Evolutionary conservation across 2,329 filamentous ascomycete species (phyloP).

Genomic region (Phialophora chinensis): DNA sequence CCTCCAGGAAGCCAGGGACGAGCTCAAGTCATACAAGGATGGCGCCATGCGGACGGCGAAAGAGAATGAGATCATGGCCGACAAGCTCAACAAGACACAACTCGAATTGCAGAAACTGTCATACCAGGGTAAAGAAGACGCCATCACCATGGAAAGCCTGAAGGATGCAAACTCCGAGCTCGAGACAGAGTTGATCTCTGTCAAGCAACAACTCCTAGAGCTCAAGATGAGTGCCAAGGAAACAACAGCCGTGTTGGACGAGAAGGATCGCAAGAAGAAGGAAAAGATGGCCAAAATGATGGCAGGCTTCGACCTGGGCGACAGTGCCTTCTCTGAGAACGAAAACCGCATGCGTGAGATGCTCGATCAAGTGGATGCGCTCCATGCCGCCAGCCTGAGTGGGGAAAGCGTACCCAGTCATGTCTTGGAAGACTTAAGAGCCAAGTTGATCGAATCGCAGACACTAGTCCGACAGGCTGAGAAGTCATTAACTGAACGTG

Average conservation of each 20-base stretch:
- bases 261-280: conserved; percentile 98
- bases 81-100: conserved; percentile 88
- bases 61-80: conserved; percentile 84
- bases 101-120: conserved; percentile 96
- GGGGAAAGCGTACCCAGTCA: conserved; percentile 83
- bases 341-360: conserved; percentile 83
- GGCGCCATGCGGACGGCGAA: conserved; percentile 81
- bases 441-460: conserved; percentile 84
- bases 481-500: conserved; percentile 76
- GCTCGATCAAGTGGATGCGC: conserved; percentile 79
- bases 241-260: conserved; percentile 84
- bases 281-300: conserved; percentile 99
- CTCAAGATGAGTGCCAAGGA: conserved; percentile 97
- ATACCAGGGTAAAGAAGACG: conserved; percentile 95
- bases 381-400: conserved; percentile 75
- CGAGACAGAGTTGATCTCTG: conserved; percentile 86
- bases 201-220: conserved; percentile 91
- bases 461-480: conserved; percentile 92
- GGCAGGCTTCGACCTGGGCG: conserved; percentile 94
- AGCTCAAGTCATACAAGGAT: conserved; percentile 83
- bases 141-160: conserved; percentile 95
- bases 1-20: conserved; percentile 82
- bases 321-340: conserved; percentile 91
- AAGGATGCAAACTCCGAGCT: conserved; percentile 96
- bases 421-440: conserved; percentile 76